Percentiles rank a stretch among this genome's conserved stretches.
Conservation (phyloP, 305 asterid genomes). For the Fraxinus xanthoxyloides region DNA sequence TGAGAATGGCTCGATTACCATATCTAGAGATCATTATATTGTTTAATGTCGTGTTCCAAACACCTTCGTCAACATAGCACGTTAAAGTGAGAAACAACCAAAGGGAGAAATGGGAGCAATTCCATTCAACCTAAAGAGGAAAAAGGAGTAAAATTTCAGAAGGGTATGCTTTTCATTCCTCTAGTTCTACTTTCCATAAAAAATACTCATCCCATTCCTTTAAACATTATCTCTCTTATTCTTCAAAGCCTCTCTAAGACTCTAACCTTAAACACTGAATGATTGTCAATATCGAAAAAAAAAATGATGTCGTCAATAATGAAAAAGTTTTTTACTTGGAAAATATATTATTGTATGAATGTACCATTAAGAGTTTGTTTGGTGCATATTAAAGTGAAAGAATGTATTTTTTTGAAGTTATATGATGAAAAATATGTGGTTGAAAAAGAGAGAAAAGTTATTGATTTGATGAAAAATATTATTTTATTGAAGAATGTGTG, state of each 20-base stretch:
- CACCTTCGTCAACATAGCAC: background rate
- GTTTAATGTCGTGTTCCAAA: background rate
- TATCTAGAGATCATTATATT: background rate
- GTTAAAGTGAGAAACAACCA: background rate
- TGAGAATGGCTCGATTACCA: background rate
- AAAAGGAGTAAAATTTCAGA: background rate
- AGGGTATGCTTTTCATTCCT: background rate
- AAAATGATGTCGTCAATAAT: background rate
- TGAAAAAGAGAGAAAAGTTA: too few relatives aligned
- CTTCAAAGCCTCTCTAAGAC: slow-evolving; percentile 52
- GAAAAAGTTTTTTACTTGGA: background rate
- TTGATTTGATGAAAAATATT: too few relatives aligned
- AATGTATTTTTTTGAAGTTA: too few relatives aligned
- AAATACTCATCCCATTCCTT: slow-evolving; percentile 34
- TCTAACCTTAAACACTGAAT: slow-evolving; percentile 25
- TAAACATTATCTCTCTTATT: slow-evolving; percentile 43
- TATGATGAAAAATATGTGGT: too few relatives aligned
- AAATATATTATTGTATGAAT: too few relatives aligned
- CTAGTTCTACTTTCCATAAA: slow-evolving; percentile 32
- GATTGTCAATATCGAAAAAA: background rate
- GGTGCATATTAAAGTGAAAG: too few relatives aligned
- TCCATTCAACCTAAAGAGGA: background rate
- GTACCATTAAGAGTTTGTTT: too few relatives aligned
- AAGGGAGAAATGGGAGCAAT: background rate
- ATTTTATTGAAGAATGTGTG: too few relatives aligned